A percentile compares a stretch with the other conserved stretches of the same genome.
Conservation (phyloP, 768 basidiomycete genomes). For the Boletellus emodensis region DNA sequence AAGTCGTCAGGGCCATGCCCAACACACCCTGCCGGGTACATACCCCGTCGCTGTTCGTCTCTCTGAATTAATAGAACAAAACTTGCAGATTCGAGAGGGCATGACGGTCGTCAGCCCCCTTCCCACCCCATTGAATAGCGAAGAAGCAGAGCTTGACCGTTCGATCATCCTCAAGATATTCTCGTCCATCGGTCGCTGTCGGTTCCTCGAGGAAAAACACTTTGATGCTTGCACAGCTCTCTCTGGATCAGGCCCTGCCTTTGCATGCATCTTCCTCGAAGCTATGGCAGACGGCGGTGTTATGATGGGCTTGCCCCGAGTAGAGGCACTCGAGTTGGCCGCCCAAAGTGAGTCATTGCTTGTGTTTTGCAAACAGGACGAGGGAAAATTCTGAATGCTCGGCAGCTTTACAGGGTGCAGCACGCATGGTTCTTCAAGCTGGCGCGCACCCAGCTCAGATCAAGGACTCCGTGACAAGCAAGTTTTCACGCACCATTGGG, state of each 20-base stretch:
- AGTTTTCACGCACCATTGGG: conserved; percentile 25
- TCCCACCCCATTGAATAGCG: conserved; percentile 39
- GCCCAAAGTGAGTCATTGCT: conserved; percentile 71
- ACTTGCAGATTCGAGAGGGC: conserved; percentile 86
- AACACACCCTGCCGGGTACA: conserved; percentile 94
- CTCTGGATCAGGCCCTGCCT: conserved; percentile 94
- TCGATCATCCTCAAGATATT: conserved; percentile 87
- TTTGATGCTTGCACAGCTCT: conserved; percentile 98
- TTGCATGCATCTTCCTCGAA: conserved; percentile 94
- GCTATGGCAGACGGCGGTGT: conserved; percentile 99
- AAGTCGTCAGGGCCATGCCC: conserved; percentile 94
- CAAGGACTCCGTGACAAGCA: conserved; percentile 96
- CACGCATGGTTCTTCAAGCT: conserved; percentile 87
- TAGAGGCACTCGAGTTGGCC: conserved; percentile 91
- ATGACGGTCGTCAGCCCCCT: conserved; percentile 93
- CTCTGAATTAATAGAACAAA: not conserved
- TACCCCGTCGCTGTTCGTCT: not conserved
- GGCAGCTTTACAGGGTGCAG: conserved; percentile 90
- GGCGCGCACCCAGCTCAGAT: conserved; percentile 94
- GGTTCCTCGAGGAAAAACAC: conserved; percentile 96
- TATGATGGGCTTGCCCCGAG: conserved; percentile 97
- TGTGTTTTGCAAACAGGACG: not conserved
- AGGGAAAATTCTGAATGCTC: not conserved
- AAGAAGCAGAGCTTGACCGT: conserved; percentile 53
- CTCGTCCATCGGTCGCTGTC: conserved; percentile 93